Conservation (phyloP, 371 early-diverging fungal species). For the Blastocladiella emersonii region DNA sequence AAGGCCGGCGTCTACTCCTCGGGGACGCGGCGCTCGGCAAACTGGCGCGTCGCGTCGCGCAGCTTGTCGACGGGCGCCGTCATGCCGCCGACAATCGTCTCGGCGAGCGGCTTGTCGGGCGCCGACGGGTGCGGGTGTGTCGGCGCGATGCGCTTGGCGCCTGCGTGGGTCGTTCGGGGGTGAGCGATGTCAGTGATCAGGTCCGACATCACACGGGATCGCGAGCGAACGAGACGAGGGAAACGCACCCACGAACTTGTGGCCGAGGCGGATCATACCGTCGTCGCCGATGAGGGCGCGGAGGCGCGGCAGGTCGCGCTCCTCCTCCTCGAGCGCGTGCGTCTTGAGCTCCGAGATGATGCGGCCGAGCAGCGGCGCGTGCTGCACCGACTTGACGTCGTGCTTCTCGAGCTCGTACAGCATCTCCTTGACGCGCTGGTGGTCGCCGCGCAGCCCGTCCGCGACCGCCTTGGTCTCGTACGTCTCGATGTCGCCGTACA, state of each 20-base stretch:
- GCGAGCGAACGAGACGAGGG: no score
- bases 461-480: background rate
- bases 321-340: slow-evolving; percentile 1
- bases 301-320: background rate
- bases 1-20: no score
- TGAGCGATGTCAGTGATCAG: background rate
- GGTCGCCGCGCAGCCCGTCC: background rate
- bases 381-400: no score
- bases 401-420: background rate
- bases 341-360: background rate
- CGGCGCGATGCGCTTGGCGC: background rate
- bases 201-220: background rate
- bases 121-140: background rate
- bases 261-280: background rate
- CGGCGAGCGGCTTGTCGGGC: background rate
- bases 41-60: background rate
- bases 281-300: slow-evolving; percentile 1
- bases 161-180: no score
- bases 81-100: background rate
- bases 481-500: background rate
- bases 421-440: background rate
- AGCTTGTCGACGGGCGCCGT: slow-evolving; percentile 2
- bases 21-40: background rate
- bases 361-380: background rate
- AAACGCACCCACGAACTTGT: background rate